phyloP scores from a whole-genome alignment of 805 yeast species.

The Blastobotrys muscicola region DNA sequence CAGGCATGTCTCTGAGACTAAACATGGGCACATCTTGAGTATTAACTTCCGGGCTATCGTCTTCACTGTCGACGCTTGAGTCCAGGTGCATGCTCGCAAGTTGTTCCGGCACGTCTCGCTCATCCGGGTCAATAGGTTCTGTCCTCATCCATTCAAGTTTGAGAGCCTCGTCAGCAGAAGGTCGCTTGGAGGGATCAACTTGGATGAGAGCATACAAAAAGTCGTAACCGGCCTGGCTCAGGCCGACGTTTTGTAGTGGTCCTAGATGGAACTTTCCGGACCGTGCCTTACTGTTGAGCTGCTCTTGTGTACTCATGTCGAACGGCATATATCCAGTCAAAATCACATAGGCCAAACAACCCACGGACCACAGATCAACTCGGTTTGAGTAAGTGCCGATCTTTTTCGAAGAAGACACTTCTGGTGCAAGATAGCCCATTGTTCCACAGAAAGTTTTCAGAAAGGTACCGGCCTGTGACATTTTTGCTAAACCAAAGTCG shows the following conservation, averaged over 20 bases:
- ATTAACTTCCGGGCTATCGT: neutral
- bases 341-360: conserved; percentile 86
- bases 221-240: conserved; percentile 60
- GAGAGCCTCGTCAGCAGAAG: conserved; percentile 69
- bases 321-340: conserved; percentile 92
- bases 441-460: conserved; percentile 98
- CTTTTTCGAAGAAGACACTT: conserved; percentile 42
- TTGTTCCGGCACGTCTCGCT: no score
- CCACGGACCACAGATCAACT: conserved; percentile 97
- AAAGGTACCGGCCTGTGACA: conserved; percentile 70
- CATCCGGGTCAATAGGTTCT: no score
- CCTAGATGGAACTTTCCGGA: conserved; percentile 73
- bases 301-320: conserved; percentile 85
- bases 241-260: conserved; percentile 42
- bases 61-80: conserved; percentile 9
- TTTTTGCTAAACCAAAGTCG: conserved; percentile 93
- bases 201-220: conserved; percentile 64
- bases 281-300: conserved; percentile 65
- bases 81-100: conserved; percentile 5
- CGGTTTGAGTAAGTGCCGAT: conserved; percentile 57
- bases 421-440: conserved; percentile 94
- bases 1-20: conserved; percentile 14
- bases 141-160: conserved; percentile 57
- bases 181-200: conserved; percentile 64
- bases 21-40: conserved; percentile 2